These are phyloP conservation scores for Colletotrichum liriopes DNA, from an alignment of 2,329 filamentous ascomycete genomes.

Conservation along the genomic window DNA sequence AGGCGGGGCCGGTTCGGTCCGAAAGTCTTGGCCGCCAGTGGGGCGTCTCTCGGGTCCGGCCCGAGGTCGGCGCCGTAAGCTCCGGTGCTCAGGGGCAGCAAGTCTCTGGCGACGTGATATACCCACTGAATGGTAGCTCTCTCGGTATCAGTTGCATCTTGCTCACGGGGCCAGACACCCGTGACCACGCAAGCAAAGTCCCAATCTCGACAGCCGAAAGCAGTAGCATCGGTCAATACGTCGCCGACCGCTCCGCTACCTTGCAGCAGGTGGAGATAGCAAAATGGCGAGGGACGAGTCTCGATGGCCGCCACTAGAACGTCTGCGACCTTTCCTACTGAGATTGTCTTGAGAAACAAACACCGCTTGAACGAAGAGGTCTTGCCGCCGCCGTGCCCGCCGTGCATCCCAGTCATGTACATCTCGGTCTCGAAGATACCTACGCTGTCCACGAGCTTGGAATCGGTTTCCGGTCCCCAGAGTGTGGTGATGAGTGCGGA, in stretches of 20 bases:
- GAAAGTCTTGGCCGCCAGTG: constrained; percentile 69
- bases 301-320: constrained; percentile 62
- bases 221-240: constrained; percentile 61
- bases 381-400: constrained; percentile 70
- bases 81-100: constrained; percentile 67
- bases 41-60: constrained; percentile 71
- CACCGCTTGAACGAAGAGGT: constrained; percentile 77
- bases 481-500: constrained; percentile 42
- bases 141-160: constrained; percentile 62
- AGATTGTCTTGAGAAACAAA: constrained; percentile 69
- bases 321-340: constrained; percentile 50
- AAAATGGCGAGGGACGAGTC: constrained; percentile 65
- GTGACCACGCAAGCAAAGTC: constrained; percentile 76
- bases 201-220: constrained; percentile 77
- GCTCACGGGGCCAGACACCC: constrained; percentile 71
- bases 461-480: constrained; percentile 53
- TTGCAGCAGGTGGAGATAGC: constrained; percentile 75
- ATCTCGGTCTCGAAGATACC: constrained; percentile 72
- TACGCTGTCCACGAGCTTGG: constrained; percentile 60
- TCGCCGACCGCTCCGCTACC: constrained; percentile 69
- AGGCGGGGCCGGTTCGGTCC: constrained; percentile 68
- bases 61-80: constrained; percentile 75
- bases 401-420: constrained; percentile 74
- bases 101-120: constrained; percentile 62
- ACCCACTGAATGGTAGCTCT: constrained; percentile 67